Percentiles rank a stretch among this genome's conserved stretches.
Conservation (phyloP, 2,329 filamentous ascomycete genomes). For the Massarina eburnea region DNA sequence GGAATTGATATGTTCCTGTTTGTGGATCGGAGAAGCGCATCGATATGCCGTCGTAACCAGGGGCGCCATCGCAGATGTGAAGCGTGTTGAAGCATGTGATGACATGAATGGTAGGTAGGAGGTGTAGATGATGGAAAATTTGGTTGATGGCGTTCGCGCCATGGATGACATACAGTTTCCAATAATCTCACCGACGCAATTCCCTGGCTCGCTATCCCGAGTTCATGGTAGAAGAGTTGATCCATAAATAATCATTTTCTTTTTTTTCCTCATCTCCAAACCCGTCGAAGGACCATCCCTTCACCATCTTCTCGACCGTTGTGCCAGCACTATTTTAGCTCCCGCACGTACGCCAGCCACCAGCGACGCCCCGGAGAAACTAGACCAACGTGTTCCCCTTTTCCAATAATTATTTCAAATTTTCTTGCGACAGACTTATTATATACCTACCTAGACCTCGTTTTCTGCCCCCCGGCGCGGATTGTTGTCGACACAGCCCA, state of each 20-base stretch:
- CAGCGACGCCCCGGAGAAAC: conserved; percentile 1
- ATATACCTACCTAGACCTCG: not conserved
- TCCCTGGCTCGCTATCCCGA: not conserved
- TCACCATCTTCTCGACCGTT: conserved; percentile 15
- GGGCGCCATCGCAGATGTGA: not conserved
- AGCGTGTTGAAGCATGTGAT: conserved; percentile 1
- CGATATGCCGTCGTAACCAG: not conserved
- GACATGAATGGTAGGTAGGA: conserved; percentile 1
- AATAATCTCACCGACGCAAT: conserved; percentile 22
- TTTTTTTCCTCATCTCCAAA: not conserved
- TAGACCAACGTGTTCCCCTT: not conserved
- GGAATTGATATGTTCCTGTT: conserved; percentile 5
- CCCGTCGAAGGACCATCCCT: not conserved
- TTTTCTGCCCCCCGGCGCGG: not conserved
- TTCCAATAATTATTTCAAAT: not conserved
- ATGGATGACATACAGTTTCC: conserved; percentile 17
- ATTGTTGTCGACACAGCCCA: not conserved
- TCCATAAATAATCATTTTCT: not conserved
- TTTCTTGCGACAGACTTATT: not conserved
- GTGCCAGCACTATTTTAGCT: conserved; percentile 35
- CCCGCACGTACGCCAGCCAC: conserved; percentile 20
- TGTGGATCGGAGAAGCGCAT: conserved; percentile 13
- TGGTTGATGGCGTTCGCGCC: not conserved
- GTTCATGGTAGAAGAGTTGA: not conserved
- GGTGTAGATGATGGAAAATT: conserved; percentile 1